A percentile compares a stretch with the other conserved stretches of the same genome.
phyloP scores from a whole-genome alignment of 371 early-diverging fungal genomes.

The Apophysomyces trapeziformis region DNA sequence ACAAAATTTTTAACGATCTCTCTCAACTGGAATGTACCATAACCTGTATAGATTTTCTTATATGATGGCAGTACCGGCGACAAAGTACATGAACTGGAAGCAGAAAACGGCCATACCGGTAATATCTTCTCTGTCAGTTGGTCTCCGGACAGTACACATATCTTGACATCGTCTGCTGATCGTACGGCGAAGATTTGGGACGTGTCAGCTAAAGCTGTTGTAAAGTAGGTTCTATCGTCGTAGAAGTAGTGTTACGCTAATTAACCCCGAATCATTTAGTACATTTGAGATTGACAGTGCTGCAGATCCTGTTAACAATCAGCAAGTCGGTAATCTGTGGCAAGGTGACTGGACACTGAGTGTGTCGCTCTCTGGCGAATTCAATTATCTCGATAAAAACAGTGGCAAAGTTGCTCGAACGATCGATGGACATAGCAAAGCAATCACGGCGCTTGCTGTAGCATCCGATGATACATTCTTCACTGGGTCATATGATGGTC shows the following conservation, averaged over 20 bases:
- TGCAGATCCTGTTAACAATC: slow-evolving; percentile 58
- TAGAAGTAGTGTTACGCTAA: slow-evolving; percentile 4
- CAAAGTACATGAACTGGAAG: slow-evolving; percentile 68
- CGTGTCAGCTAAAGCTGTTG: slow-evolving; percentile 67
- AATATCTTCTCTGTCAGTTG: slow-evolving; percentile 86
- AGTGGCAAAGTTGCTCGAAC: slow-evolving; percentile 54
- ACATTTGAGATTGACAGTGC: slow-evolving; percentile 55
- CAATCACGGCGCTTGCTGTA: slow-evolving; percentile 80
- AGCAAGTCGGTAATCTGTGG: slow-evolving; percentile 97
- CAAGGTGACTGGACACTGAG: slow-evolving; percentile 73
- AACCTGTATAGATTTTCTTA: slow-evolving; percentile 54
- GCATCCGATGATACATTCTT: slow-evolving; percentile 64
- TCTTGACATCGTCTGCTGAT: slow-evolving; percentile 89
- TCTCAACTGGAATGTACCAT: slow-evolving; percentile 45
- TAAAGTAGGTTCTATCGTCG: slow-evolving; percentile 55
- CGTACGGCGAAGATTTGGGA: slow-evolving; percentile 94
- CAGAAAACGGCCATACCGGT: slow-evolving; percentile 73
- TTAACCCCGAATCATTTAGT: slow-evolving; percentile 22
- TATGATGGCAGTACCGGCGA: slow-evolving; percentile 94
- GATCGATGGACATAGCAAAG: slow-evolving; percentile 83
- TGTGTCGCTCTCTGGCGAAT: slow-evolving; percentile 81
- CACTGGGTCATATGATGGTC: slow-evolving; percentile 93
- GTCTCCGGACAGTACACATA: slow-evolving; percentile 79
- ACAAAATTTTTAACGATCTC: not conserved
- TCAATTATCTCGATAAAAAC: slow-evolving; percentile 81